Percentiles rank a stretch among this genome's conserved stretches.
Conservation (phyloP, 176 grass and related monocot species). For the Oryza coarctata region DNA sequence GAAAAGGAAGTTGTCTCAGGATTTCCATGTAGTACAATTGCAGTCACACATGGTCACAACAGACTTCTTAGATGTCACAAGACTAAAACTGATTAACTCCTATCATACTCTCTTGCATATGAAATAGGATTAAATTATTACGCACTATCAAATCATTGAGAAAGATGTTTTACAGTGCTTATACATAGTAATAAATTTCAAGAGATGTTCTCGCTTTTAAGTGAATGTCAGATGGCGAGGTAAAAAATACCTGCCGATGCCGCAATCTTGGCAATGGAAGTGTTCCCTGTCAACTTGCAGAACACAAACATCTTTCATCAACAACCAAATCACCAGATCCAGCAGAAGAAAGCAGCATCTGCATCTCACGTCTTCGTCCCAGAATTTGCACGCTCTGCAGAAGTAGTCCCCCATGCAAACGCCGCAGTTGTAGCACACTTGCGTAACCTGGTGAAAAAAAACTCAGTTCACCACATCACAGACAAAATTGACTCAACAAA, state of each 20-base stretch:
- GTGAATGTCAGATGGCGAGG: not conserved
- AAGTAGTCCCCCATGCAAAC: conserved; percentile 92
- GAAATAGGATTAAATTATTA: not conserved
- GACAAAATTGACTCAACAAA: not conserved
- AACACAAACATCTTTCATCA: not conserved
- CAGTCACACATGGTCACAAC: not conserved
- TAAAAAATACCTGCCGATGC: conserved; percentile 74
- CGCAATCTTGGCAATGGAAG: conserved; percentile 79
- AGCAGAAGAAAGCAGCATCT: not conserved
- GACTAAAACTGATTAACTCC: not conserved
- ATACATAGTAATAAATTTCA: too few relatives aligned
- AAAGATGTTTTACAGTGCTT: too few relatives aligned
- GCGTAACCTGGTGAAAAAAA: conserved; percentile 39
- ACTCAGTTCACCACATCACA: not conserved
- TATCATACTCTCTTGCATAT: not conserved
- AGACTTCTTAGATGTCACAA: too few relatives aligned
- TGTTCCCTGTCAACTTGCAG: conserved; percentile 68
- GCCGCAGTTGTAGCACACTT: conserved; percentile 74
- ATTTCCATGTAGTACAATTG: not conserved
- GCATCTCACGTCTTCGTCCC: conserved; percentile 73
- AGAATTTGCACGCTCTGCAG: conserved; percentile 71
- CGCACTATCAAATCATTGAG: not conserved
- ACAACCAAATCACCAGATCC: conserved; percentile 2
- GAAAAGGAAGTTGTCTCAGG: not conserved
- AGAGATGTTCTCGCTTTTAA: not conserved